phyloP scores from a whole-genome alignment of 169 alveolate genomes.

The Fabrea salina region DNA sequence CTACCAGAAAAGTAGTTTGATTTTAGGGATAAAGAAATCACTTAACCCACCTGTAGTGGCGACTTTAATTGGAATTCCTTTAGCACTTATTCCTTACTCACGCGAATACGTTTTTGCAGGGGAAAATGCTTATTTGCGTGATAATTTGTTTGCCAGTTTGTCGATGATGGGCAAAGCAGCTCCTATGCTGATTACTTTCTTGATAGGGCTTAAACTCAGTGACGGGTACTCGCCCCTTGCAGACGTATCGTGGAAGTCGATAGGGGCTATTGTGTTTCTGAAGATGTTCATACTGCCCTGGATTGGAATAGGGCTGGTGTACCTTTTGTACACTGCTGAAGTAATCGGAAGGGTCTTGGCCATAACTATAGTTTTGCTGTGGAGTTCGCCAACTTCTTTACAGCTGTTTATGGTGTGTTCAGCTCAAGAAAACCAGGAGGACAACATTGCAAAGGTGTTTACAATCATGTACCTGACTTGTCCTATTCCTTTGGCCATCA shows the following conservation, averaged over 20 bases:
- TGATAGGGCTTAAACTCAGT: not conserved
- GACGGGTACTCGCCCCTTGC: slow-evolving; percentile 12
- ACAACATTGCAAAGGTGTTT: slow-evolving; percentile 17
- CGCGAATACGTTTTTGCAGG: not conserved
- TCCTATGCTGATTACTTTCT: not conserved
- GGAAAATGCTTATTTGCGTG: not conserved
- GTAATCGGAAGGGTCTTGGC: not conserved
- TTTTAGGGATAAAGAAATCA: not conserved
- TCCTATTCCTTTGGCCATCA: slow-evolving; percentile 1
- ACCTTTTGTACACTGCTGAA: not conserved
- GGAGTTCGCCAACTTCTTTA: not conserved
- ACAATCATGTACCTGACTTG: not conserved
- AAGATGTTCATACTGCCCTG: slow-evolving; percentile 11
- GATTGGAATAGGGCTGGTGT: slow-evolving; percentile 11
- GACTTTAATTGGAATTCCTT: not conserved
- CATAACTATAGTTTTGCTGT: not conserved
- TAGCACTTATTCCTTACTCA: slow-evolving; percentile 10
- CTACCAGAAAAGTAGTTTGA: too few relatives aligned
- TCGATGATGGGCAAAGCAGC: not conserved
- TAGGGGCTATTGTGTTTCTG: not conserved
- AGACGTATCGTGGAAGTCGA: not conserved
- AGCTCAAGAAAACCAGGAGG: slow-evolving; percentile 23
- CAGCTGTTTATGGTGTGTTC: slow-evolving; percentile 20
- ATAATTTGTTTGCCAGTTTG: not conserved
- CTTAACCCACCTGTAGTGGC: slow-evolving; percentile 5